Evolutionary conservation across 495 filamentous ascomycete genomes (phyloP).

Genomic region (Aspergillus avenaceus): DNA sequence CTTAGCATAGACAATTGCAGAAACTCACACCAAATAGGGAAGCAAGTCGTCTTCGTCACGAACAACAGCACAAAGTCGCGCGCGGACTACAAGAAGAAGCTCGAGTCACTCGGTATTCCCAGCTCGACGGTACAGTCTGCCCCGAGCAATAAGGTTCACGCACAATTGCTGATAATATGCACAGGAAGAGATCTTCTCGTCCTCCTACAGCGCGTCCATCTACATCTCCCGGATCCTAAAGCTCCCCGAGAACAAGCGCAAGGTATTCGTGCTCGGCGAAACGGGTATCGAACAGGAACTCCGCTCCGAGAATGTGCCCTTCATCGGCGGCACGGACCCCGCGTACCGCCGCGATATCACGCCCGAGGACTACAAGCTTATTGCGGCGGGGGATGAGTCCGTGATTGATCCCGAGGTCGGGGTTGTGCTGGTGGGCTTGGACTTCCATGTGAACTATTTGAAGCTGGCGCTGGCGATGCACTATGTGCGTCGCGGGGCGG

Average conservation of each 20-base stretch:
- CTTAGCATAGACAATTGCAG: neutral
- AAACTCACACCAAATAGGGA: conserved; percentile 50
- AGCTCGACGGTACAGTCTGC: conserved; percentile 49
- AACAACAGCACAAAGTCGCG: conserved; percentile 99
- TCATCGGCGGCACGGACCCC: conserved; percentile 87
- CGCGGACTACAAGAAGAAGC: conserved; percentile 85
- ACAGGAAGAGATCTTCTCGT: conserved; percentile 92
- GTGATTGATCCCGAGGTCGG: conserved; percentile 82
- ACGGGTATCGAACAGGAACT: conserved; percentile 88
- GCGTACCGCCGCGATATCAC: conserved; percentile 68
- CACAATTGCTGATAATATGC: neutral
- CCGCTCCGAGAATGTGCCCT: conserved; percentile 66
- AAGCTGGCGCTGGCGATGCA: conserved; percentile 81
- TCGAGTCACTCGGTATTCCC: conserved; percentile 77
- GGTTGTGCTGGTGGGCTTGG: conserved; percentile 81
- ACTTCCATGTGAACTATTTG: conserved; percentile 91
- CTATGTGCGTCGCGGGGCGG: conserved; percentile 77
- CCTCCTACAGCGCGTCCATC: conserved; percentile 88
- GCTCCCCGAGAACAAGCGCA: conserved; percentile 72
- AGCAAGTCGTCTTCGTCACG: conserved; percentile 92
- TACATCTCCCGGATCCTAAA: conserved; percentile 92
- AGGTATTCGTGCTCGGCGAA: conserved; percentile 92
- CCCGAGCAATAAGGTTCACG: conserved; percentile 12
- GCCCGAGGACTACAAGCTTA: conserved; percentile 68
- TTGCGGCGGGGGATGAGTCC: conserved; percentile 65